Evolutionary conservation across 2,329 filamentous ascomycete genomes (phyloP), one percentile per base, ranked within the genome.

Genomic region (Madurella mycetomatis): DNA sequence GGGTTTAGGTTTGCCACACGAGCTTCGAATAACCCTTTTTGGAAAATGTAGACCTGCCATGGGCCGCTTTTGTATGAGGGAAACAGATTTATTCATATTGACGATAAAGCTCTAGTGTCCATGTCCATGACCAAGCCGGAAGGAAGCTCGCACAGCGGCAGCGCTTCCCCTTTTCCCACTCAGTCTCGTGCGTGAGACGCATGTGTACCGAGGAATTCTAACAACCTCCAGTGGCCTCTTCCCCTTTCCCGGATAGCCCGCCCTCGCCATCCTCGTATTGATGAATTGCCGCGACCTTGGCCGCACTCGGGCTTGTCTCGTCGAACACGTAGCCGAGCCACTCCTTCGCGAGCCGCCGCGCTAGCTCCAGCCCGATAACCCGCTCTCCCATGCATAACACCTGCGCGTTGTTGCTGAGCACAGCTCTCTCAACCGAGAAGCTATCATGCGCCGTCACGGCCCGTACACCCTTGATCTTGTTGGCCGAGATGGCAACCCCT

Each of bases 361-460:
- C 90, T 41, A 95, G 72, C 73, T 95, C 90, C 46, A 94, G 69
- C 0, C 90, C 90, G 43, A 95, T 81, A 0, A 95, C 90, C 18
- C 90, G 76, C 79, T 95, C 87, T 0, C 90, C 90, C 77, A 95
- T 86, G 69, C 90, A 95, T 58, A 95, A 73, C 32, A 95, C 89
- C 73, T 95, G 90, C 2, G 89, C 88, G 68, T 95, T 86, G 70
- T 95, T 95, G 73, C 86, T 90, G 65, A 92, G 73, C 11, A 95
- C 81, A 17, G 87, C 84, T 47, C 89, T 76, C 78, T 95, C 90
- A 5, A 95, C 88, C 53, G 81, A 86, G 76, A 92, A 95, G 61
- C 84, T 86, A 68, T 95, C 90, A 69, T 95, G 90, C 1, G 90
- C 90, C 5, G 90, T 95, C 16, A 95, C 90, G n/a, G 90, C 90